A percentile compares a stretch with the other conserved stretches of the same genome.
Evolutionary conservation across 169 alveolate genomes (phyloP).

Genomic region (Cryptosporidium xiaoi): DNA sequence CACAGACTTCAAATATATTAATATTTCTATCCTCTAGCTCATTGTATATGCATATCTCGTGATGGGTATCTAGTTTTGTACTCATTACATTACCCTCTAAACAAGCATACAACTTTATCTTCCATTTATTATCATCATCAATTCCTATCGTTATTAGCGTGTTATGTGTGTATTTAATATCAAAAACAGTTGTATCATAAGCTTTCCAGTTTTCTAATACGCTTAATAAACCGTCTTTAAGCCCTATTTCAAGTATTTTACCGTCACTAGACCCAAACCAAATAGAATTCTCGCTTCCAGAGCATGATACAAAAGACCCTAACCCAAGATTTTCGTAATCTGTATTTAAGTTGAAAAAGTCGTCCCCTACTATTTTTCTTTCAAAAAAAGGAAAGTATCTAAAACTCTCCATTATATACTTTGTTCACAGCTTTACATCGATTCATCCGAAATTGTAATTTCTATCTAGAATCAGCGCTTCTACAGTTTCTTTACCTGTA

Average conservation of each 20-base stretch:
- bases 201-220: constrained; percentile 54
- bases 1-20: constrained; percentile 45
- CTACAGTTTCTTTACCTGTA: no score
- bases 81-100: constrained; percentile 44
- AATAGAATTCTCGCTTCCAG: constrained; percentile 67
- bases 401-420: constrained; percentile 58
- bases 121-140: constrained; percentile 35
- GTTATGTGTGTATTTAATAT: constrained; percentile 52
- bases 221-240: constrained; percentile 39
- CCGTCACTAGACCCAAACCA: constrained; percentile 74
- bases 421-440: no score
- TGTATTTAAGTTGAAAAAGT: constrained; percentile 2
- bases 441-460: no score
- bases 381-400: constrained; percentile 68
- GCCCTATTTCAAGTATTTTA: constrained; percentile 28
- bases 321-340: constrained; percentile 55
- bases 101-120: constrained; percentile 58
- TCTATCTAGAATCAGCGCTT: no score
- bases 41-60: constrained; percentile 18
- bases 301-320: constrained; percentile 62
- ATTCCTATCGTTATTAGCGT: constrained; percentile 70
- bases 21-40: constrained; percentile 48
- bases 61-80: constrained; percentile 6
- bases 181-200: constrained; percentile 57
- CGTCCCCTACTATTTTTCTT: constrained; percentile 46